These are phyloP conservation scores for Aristolochia fimbriata DNA, from an alignment of 164 flowering plant species.

Conservation along the genomic window DNA sequence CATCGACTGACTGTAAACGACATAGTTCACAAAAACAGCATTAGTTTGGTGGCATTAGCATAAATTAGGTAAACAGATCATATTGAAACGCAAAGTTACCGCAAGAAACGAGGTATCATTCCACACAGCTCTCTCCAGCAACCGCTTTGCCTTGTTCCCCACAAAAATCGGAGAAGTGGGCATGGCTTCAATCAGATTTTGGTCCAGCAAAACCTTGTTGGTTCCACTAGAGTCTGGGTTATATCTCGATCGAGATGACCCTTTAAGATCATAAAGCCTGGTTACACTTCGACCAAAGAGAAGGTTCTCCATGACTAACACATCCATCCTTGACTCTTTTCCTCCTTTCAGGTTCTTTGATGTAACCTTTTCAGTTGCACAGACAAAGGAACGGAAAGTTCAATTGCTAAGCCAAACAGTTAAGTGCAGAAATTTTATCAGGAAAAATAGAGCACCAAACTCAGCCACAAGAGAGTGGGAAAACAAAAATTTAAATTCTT, in stretches of 20 bases:
- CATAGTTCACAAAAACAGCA: neutral
- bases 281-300: conserved; percentile 63
- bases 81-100: conserved; percentile 35
- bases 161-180: conserved; percentile 98
- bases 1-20: conserved; percentile 67
- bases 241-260: conserved; percentile 85
- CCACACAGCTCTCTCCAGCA: conserved; percentile 98
- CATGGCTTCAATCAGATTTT: conserved; percentile 96
- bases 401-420: too few relatives aligned
- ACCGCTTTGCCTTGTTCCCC: conserved; percentile 88
- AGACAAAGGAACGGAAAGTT: neutral
- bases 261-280: conserved; percentile 90
- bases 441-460: too few relatives aligned
- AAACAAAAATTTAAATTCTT: too few relatives aligned
- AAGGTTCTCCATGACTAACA: conserved; percentile 95
- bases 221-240: conserved; percentile 86
- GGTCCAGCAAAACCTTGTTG: conserved; percentile 90
- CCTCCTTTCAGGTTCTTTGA: conserved; percentile 83
- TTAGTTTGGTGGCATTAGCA: neutral
- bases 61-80: neutral
- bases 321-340: conserved; percentile 81
- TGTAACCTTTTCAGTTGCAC: conserved; percentile 40
- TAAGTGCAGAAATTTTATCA: too few relatives aligned
- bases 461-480: too few relatives aligned
- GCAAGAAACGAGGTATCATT: conserved; percentile 97